phyloP scores from a whole-genome alignment of 2,329 filamentous ascomycete genomes.

The Talaromyces islandicus region DNA sequence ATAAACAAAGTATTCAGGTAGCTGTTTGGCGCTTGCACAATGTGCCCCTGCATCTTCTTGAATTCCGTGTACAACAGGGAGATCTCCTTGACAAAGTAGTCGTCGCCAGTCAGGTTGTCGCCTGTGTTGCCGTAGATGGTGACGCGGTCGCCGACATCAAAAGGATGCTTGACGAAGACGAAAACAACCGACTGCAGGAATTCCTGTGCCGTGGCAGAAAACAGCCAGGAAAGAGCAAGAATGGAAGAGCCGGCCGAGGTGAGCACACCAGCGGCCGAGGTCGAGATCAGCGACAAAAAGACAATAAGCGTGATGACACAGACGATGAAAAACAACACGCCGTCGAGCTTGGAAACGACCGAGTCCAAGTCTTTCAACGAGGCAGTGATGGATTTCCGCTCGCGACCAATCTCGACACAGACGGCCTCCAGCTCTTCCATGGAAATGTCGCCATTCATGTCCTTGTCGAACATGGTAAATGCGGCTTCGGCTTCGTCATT shows the following conservation, averaged over 20 bases:
- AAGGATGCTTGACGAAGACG: slow-evolving; percentile 95
- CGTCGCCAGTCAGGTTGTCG: slow-evolving; percentile 69
- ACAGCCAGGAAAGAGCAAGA: slow-evolving; percentile 87
- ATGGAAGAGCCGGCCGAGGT: slow-evolving; percentile 81
- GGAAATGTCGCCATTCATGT: slow-evolving; percentile 92
- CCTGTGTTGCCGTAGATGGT: slow-evolving; percentile 88
- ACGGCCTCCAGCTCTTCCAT: slow-evolving; percentile 92
- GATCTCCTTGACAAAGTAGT: slow-evolving; percentile 95
- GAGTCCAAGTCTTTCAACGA: slow-evolving; percentile 93
- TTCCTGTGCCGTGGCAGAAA: slow-evolving; percentile 87
- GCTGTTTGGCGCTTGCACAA: slow-evolving; percentile 93
- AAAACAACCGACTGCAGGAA: slow-evolving; percentile 92
- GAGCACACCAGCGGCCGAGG: slow-evolving; percentile 83
- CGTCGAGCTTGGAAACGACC: slow-evolving; percentile 82
- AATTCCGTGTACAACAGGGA: slow-evolving; percentile 92
- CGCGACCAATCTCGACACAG: slow-evolving; percentile 87
- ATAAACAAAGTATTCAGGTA: slow-evolving; percentile 91
- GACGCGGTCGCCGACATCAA: slow-evolving; percentile 91
- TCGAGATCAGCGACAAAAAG: slow-evolving; percentile 82
- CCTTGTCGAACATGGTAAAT: slow-evolving; percentile 90
- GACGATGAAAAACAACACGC: slow-evolving; percentile 84
- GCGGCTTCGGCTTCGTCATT: slow-evolving; percentile 83
- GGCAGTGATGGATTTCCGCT: slow-evolving; percentile 91
- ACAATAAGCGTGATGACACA: slow-evolving; percentile 74
- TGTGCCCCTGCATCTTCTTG: slow-evolving; percentile 96